Conservation (phyloP, 768 basidiomycete species). For the Lentinula raphanica region DNA sequence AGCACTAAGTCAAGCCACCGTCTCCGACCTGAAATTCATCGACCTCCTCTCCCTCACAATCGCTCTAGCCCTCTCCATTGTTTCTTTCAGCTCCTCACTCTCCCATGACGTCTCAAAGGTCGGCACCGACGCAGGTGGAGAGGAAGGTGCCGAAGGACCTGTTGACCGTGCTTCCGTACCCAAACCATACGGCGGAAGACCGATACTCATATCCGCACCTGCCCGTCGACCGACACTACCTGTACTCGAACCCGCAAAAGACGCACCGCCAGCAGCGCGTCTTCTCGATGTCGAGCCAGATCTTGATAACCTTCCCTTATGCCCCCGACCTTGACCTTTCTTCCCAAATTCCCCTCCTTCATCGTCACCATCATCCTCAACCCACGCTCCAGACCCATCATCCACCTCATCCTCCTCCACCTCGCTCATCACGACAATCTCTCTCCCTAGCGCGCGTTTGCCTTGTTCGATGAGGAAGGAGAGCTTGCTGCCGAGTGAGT, state of each 20-base stretch:
- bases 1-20: not conserved
- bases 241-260: not conserved
- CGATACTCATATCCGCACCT: not conserved
- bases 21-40: not conserved
- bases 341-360: constrained; percentile 10
- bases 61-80: constrained; percentile 65
- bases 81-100: constrained; percentile 63
- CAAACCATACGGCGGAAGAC: constrained; percentile 9
- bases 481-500: constrained; percentile 75
- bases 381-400: constrained; percentile 72
- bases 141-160: constrained; percentile 19
- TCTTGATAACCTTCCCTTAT: constrained; percentile 1
- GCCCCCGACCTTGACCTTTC: not conserved
- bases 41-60: constrained; percentile 5
- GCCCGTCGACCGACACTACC: not conserved
- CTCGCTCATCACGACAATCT: constrained; percentile 76
- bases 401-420: constrained; percentile 71
- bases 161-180: constrained; percentile 15
- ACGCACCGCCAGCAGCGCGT: not conserved
- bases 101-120: constrained; percentile 43
- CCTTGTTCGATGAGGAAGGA: constrained; percentile 72
- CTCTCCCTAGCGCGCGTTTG: constrained; percentile 67
- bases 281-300: constrained; percentile 15
- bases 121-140: constrained; percentile 14
- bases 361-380: constrained; percentile 54